Evolutionary conservation across 2,329 filamentous ascomycete species (phyloP).

Genomic region (Zasmidium angulare): DNA sequence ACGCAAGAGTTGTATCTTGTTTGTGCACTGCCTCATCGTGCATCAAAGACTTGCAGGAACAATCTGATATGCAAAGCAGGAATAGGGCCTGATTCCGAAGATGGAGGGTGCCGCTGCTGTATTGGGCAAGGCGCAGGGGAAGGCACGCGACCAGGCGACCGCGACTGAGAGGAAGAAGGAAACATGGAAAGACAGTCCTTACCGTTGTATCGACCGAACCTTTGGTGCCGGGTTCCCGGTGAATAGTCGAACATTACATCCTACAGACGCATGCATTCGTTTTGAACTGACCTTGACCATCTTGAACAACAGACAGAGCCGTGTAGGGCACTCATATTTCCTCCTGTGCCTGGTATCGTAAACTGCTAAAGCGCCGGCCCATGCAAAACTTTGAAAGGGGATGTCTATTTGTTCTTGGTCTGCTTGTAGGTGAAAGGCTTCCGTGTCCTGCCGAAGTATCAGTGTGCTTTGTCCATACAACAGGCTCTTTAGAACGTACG

Average conservation of each 20-base stretch:
- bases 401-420: conserved; percentile 65
- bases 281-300: too few species aligned
- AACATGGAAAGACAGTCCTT: neutral
- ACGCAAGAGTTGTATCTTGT: conserved; percentile 4
- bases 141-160: neutral
- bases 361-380: neutral
- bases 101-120: conserved; percentile 2
- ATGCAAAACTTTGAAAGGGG: neutral
- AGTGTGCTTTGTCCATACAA: neutral
- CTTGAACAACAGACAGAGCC: neutral
- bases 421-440: conserved; percentile 68
- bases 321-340: neutral
- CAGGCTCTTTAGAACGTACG: conserved; percentile 57
- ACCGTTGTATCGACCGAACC: too few species aligned
- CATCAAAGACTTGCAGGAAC: conserved; percentile 8
- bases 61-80: conserved; percentile 4
- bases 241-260: too few species aligned
- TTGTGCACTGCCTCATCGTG: conserved; percentile 21
- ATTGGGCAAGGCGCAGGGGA: neutral
- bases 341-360: neutral
- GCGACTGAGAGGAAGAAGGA: neutral
- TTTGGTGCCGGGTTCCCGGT: too few species aligned
- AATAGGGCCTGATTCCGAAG: neutral
- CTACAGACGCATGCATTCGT: too few species aligned
- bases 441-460: conserved; percentile 54